Conservation (phyloP, 1,139 yeast genomes). For the Saccharomyces hybrid region DNA sequence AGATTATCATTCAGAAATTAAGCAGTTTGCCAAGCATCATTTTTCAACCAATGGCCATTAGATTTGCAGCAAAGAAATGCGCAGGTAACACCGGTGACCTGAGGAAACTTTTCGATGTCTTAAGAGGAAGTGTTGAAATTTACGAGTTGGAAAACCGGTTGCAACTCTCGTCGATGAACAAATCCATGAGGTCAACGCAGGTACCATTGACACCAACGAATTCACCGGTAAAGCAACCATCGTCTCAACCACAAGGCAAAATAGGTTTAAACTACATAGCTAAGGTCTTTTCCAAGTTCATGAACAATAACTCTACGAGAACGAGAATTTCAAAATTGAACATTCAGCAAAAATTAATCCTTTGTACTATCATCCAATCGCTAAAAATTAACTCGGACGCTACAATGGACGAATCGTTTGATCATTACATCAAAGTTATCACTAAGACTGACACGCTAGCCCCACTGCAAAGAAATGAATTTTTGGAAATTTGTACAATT, state of each 20-base stretch:
- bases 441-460: constrained; percentile 41
- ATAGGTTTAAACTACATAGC: constrained; percentile 76
- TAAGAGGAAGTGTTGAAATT: constrained; percentile 68
- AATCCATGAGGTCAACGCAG: constrained; percentile 32
- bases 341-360: constrained; percentile 69
- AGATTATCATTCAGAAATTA: constrained; percentile 49
- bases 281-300: constrained; percentile 56
- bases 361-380: constrained; percentile 52
- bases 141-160: constrained; percentile 41
- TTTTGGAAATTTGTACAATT: constrained; percentile 67
- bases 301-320: constrained; percentile 40
- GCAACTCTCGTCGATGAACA: constrained; percentile 6
- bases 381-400: constrained; percentile 33
- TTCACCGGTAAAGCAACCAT: background rate
- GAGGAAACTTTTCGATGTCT: constrained; percentile 85
- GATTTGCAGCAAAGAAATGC: constrained; percentile 76
- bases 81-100: constrained; percentile 89
- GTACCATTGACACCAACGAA: background rate
- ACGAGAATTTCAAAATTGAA: constrained; percentile 52
- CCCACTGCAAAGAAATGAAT: constrained; percentile 62
- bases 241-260: constrained; percentile 36
- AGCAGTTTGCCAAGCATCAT: constrained; percentile 33
- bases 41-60: constrained; percentile 79
- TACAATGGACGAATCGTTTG: constrained; percentile 46
- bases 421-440: constrained; percentile 40